These are phyloP conservation scores for Hymenoscyphus infarciens DNA, from an alignment of 2,329 filamentous ascomycete species.

Conservation along the genomic window DNA sequence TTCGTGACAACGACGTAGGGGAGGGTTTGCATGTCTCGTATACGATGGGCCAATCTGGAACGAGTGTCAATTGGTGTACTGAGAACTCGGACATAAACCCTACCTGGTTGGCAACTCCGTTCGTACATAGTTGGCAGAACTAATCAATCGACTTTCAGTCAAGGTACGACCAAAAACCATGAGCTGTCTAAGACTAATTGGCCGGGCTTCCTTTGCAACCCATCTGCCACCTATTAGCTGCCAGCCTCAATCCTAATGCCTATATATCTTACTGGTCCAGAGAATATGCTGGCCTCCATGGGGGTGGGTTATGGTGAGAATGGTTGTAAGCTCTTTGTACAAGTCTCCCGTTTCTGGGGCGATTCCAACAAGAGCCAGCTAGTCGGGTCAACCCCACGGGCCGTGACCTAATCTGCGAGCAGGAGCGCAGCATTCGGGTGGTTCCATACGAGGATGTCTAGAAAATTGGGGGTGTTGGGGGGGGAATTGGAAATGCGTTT, in stretches of 20 bases:
- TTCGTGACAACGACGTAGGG: constrained; percentile 98
- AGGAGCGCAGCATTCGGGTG: constrained; percentile 36
- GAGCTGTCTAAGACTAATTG: constrained; percentile 93
- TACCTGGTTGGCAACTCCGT: constrained; percentile 86
- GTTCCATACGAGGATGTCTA: constrained; percentile 32
- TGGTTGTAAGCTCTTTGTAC: constrained; percentile 1
- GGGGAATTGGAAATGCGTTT: background rate
- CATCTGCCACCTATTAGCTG: constrained; percentile 55
- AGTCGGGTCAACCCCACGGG: constrained; percentile 29
- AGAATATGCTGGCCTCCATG: constrained; percentile 61
- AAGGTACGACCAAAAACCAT: constrained; percentile 96
- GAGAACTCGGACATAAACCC: background rate
- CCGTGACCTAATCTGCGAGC: constrained; percentile 34
- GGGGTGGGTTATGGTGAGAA: constrained; percentile 32
- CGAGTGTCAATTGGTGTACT: constrained; percentile 9
- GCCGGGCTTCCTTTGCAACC: constrained; percentile 86
- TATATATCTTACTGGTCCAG: constrained; percentile 56
- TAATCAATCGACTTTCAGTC: constrained; percentile 83
- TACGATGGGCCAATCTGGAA: constrained; percentile 77
- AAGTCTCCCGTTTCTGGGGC: constrained; percentile 3
- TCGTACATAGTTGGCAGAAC: constrained; percentile 95
- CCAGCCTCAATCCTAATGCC: background rate
- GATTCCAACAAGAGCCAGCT: constrained; percentile 18
- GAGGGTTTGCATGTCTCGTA: constrained; percentile 94
- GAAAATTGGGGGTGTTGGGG: constrained; percentile 3